Percentiles rank a stretch among this genome's conserved stretches.
phyloP scores from a whole-genome alignment of 2,329 filamentous ascomycete genomes.

The Claviceps fusiformis region DNA sequence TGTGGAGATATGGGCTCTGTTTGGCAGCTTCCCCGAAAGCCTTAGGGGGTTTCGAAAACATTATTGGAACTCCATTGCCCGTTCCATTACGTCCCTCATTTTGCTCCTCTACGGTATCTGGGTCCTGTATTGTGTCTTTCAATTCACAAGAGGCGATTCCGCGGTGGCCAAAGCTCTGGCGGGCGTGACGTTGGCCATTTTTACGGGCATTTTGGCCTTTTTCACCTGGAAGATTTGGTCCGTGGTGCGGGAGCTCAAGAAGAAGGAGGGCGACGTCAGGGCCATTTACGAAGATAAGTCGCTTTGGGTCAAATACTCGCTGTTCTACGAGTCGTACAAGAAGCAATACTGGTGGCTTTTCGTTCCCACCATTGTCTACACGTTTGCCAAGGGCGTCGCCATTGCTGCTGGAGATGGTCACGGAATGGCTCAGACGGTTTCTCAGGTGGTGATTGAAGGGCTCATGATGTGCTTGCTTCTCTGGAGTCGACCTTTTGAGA shows the following conservation, averaged over 20 bases:
- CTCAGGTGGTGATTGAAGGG: slow-evolving; percentile 68
- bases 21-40: slow-evolving; percentile 68
- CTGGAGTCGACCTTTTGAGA: slow-evolving; percentile 77
- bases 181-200: slow-evolving; percentile 63
- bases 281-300: slow-evolving; percentile 78
- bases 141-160: slow-evolving; percentile 86
- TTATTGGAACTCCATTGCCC: slow-evolving; percentile 87
- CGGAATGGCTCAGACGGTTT: slow-evolving; percentile 66
- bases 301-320: slow-evolving; percentile 86
- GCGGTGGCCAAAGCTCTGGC: slow-evolving; percentile 84
- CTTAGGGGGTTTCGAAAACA: slow-evolving; percentile 81
- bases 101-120: slow-evolving; percentile 87
- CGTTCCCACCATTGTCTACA: slow-evolving; percentile 76
- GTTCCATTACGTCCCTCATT: slow-evolving; percentile 80
- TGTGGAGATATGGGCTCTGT: slow-evolving; percentile 83
- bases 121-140: slow-evolving; percentile 92
- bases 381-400: slow-evolving; percentile 76
- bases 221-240: slow-evolving; percentile 76
- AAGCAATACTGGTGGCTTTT: slow-evolving; percentile 97
- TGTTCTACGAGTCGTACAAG: slow-evolving; percentile 95
- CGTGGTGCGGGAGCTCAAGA: slow-evolving; percentile 61
- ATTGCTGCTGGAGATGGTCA: slow-evolving; percentile 78
- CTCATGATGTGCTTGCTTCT: slow-evolving; percentile 67
- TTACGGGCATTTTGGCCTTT: slow-evolving; percentile 68
- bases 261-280: slow-evolving; percentile 56